phyloP scores from a whole-genome alignment of 345 rosid species.

The Gossypium sturtianum region DNA sequence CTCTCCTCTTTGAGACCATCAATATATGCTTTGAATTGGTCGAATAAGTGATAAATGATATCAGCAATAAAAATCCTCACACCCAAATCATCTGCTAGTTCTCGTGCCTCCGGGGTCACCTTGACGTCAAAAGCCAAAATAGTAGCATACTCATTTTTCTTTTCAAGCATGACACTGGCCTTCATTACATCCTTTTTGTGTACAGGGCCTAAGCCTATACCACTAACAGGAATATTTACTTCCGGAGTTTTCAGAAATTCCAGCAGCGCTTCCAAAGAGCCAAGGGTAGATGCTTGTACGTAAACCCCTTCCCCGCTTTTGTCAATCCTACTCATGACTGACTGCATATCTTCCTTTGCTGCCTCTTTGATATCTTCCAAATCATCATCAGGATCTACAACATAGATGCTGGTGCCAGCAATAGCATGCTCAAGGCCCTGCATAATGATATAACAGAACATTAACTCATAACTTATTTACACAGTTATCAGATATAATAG shows the following conservation, averaged over 20 bases:
- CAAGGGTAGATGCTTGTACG: constrained; percentile 94
- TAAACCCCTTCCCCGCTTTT: constrained; percentile 88
- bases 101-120: constrained; percentile 88
- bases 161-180: constrained; percentile 93
- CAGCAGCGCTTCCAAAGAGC: constrained; percentile 91
- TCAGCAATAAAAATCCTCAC: constrained; percentile 95
- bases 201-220: constrained; percentile 85
- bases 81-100: constrained; percentile 80
- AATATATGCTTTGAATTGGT: constrained; percentile 82
- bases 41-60: constrained; percentile 88
- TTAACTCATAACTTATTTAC: not conserved
- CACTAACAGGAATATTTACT: constrained; percentile 87
- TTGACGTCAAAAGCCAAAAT: constrained; percentile 94
- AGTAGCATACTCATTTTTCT: constrained; percentile 84
- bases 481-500: not conserved
- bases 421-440: constrained; percentile 94
- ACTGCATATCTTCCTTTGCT: constrained; percentile 83
- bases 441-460: constrained; percentile 7
- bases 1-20: constrained; percentile 82
- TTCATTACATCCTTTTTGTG: constrained; percentile 92
- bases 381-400: constrained; percentile 73
- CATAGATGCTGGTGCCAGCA: constrained; percentile 87
- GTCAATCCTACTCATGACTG: constrained; percentile 81
- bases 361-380: constrained; percentile 59
- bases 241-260: constrained; percentile 85